Evolutionary conservation across 805 yeast genomes (phyloP).

Genomic region (Candida tibetensis): DNA sequence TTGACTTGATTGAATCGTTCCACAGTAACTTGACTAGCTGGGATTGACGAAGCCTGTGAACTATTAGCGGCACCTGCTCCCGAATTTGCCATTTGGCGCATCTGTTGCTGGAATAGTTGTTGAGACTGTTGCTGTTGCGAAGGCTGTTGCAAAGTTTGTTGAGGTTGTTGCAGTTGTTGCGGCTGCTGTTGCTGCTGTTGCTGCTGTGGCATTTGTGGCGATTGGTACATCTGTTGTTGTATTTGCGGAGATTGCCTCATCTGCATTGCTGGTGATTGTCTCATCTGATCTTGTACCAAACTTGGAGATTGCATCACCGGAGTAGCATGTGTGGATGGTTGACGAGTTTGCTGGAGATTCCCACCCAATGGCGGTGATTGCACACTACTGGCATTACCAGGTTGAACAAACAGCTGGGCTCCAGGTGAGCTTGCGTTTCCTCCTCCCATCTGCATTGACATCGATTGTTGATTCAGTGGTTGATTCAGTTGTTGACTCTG

Average conservation of each 20-base stretch:
- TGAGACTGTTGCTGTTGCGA: slow-evolving; percentile 6
- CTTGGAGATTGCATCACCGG: slow-evolving; percentile 12
- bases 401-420: slow-evolving; percentile 7
- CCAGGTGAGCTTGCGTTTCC: slow-evolving; percentile 2
- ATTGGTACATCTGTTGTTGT: slow-evolving; percentile 2
- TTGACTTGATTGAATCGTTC: slow-evolving; percentile 45
- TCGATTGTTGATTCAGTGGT: slow-evolving; percentile 21
- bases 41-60: slow-evolving; percentile 9
- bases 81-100: background rate
- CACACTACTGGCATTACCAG: slow-evolving; percentile 3
- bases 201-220: background rate
- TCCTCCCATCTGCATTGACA: slow-evolving; percentile 3
- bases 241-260: slow-evolving; percentile 8
- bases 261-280: slow-evolving; percentile 10
- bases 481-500: slow-evolving; percentile 17
- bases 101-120: slow-evolving; percentile 8
- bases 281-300: slow-evolving; percentile 6
- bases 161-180: slow-evolving; percentile 7
- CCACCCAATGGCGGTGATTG: slow-evolving; percentile 9
- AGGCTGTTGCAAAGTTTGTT: slow-evolving; percentile 3
- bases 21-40: slow-evolving; percentile 27
- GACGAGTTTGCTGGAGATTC: slow-evolving; percentile 9
- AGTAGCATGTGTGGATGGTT: slow-evolving; percentile 9
- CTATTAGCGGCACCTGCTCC: slow-evolving; percentile 7
- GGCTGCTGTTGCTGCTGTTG: slow-evolving; percentile 1